Percentiles rank a stretch among this genome's conserved stretches.
Evolutionary conservation across 2,329 filamentous ascomycete species (phyloP).

Genomic region (Colletotrichum sp.): DNA sequence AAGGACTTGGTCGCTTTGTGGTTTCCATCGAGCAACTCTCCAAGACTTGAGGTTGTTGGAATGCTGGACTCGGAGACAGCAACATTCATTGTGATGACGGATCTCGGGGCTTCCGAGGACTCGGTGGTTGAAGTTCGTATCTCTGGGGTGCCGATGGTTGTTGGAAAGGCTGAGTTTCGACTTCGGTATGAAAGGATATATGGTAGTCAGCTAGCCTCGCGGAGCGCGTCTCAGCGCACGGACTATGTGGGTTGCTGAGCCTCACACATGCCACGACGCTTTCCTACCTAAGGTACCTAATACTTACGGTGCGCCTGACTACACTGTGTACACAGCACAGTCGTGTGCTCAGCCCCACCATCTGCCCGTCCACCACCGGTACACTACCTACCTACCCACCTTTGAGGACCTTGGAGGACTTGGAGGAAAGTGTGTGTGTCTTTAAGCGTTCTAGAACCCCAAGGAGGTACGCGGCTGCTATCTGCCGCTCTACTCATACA

Average conservation of each 20-base stretch:
- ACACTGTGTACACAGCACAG: not conserved
- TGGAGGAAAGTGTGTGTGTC: too few species aligned
- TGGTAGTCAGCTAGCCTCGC: not conserved
- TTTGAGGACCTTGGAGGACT: not conserved
- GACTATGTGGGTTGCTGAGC: not conserved
- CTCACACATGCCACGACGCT: not conserved
- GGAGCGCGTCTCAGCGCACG: not conserved
- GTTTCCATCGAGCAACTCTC: slow-evolving; percentile 44
- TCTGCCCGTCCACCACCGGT: not conserved
- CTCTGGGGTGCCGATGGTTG: not conserved
- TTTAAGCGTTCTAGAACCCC: too few species aligned
- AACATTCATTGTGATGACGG: slow-evolving; percentile 23
- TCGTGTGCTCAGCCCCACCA: not conserved
- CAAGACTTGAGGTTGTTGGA: slow-evolving; percentile 32
- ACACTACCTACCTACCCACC: not conserved
- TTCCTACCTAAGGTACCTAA: not conserved
- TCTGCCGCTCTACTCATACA: too few species aligned
- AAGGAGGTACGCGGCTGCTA: too few species aligned
- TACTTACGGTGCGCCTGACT: not conserved
- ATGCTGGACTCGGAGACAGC: slow-evolving; percentile 28
- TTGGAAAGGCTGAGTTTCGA: not conserved
- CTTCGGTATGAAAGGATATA: not conserved
- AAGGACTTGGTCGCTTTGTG: slow-evolving; percentile 43
- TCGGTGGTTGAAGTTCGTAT: not conserved
- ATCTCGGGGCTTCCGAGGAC: not conserved